Percentiles rank a stretch among this genome's conserved stretches.
phyloP scores from a whole-genome alignment of 169 alveolate species.

The Perkinsus olseni region DNA sequence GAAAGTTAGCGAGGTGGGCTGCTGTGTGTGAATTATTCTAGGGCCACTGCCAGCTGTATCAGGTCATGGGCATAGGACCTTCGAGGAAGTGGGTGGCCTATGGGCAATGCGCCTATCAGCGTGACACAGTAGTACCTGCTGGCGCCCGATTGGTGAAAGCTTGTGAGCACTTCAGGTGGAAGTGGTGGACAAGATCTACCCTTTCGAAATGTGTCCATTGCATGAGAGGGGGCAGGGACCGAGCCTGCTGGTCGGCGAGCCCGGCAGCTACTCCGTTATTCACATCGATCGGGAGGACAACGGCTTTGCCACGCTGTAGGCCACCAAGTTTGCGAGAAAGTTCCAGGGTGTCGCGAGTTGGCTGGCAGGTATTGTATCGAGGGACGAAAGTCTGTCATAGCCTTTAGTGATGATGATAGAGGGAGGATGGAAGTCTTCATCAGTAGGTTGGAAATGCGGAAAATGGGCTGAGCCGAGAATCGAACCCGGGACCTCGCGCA shows the following conservation, averaged over 20 bases:
- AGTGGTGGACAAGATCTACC: background rate
- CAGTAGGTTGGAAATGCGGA: background rate
- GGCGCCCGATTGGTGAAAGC: background rate
- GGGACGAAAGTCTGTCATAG: background rate
- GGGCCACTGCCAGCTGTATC: background rate
- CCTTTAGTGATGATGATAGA: background rate
- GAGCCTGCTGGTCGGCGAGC: background rate
- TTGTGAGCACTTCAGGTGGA: background rate
- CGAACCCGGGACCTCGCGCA: constrained; percentile 7
- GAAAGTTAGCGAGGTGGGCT: background rate
- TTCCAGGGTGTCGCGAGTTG: background rate
- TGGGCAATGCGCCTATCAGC: background rate
- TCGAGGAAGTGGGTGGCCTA: background rate
- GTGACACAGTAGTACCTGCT: background rate
- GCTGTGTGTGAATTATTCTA: background rate
- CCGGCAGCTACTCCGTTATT: background rate
- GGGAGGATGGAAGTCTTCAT: background rate
- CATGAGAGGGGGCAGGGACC: background rate
- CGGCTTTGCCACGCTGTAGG: background rate
- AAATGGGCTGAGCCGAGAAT: constrained; percentile 1
- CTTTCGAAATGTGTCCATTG: background rate
- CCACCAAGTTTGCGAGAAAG: background rate
- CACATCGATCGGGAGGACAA: background rate
- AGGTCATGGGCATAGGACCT: background rate
- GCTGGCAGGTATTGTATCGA: background rate